Evolutionary conservation across 257 asterid genomes (phyloP), one percentile per base, ranked within the genome.

Genomic region (Craterostigma plantagineum): DNA sequence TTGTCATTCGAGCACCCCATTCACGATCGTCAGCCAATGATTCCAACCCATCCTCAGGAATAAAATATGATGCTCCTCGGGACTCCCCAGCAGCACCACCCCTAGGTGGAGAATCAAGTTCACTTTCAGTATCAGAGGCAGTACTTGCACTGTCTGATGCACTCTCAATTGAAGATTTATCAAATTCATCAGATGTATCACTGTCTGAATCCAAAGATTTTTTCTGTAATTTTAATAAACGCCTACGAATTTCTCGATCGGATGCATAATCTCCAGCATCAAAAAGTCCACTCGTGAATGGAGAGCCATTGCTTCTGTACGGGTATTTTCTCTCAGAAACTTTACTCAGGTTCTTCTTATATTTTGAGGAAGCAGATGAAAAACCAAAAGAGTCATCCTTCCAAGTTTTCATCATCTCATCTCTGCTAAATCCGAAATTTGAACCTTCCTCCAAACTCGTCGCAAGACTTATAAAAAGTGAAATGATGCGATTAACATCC

Each of bases 1-100:
- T 79, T 11, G 99, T 90, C 99, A 90, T 90, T 45, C 99, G 95
- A 48, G 95, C 95, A 52, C 99, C 99, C 95, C 95, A 90, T 62
- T 79, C 99, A 44, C 95, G 94, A 11, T 90, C 99, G 61, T 90
- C 95, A 50, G 81, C n/a, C n/a, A n/a, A 65, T 47, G 91, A 63
- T 70, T 90, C 99, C 49, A 69, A 63, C 54, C 79, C 94, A 55
- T 79, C 91, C 55, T 83, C 95, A 18, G 65, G 57, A 34, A 70
- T 56, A 38, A 70, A 66, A 70, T 57, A 74, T 27, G 71, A 1
- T 16, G 61, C 92, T 46, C 67, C 67, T 66, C 68, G 67, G 13
- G 92, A 70, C 51, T 67, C 95, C 35, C 64, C 71, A 4, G 43
- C 51, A 50, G n/a, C n/a, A n/a, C n/a, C n/a, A n/a, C n/a, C n/a